Conservation (phyloP, 805 yeast genomes). For the Candida piceae region DNA sequence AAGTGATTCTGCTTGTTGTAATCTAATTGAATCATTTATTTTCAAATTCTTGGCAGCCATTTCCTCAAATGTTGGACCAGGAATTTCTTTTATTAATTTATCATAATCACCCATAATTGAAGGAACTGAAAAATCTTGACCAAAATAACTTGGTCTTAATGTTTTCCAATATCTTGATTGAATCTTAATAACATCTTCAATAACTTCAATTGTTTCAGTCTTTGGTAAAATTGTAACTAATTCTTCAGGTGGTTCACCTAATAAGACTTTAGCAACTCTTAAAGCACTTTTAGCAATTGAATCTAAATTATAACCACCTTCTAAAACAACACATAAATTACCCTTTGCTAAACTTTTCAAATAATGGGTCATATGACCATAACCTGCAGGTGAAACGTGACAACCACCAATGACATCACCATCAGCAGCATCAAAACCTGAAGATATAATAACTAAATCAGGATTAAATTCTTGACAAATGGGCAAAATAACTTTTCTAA, state of each 20-base stretch:
- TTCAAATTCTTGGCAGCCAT: slow-evolving; percentile 39
- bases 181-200: slow-evolving; percentile 71
- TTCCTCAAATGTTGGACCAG: slow-evolving; percentile 34
- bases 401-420: slow-evolving; percentile 97
- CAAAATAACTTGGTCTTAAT: slow-evolving; percentile 60
- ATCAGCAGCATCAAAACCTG: slow-evolving; percentile 98
- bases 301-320: slow-evolving; percentile 95
- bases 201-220: slow-evolving; percentile 69
- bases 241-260: slow-evolving; percentile 93
- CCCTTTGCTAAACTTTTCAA: slow-evolving; percentile 85
- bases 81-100: slow-evolving; percentile 35
- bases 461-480: slow-evolving; percentile 86
- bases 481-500: slow-evolving; percentile 81
- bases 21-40: slow-evolving; percentile 70
- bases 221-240: slow-evolving; percentile 63
- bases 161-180: slow-evolving; percentile 89
- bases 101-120: slow-evolving; percentile 28
- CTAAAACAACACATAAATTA: slow-evolving; percentile 80
- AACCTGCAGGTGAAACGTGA: slow-evolving; percentile 91
- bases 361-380: slow-evolving; percentile 94
- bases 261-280: slow-evolving; percentile 82
- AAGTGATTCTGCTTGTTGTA: slow-evolving; percentile 58
- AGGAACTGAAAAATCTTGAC: slow-evolving; percentile 29
- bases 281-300: slow-evolving; percentile 87
- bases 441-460: slow-evolving; percentile 84